Base-by-base conservation (phyloP, 345 rosid species). In the Citrus hindsii region DNA sequence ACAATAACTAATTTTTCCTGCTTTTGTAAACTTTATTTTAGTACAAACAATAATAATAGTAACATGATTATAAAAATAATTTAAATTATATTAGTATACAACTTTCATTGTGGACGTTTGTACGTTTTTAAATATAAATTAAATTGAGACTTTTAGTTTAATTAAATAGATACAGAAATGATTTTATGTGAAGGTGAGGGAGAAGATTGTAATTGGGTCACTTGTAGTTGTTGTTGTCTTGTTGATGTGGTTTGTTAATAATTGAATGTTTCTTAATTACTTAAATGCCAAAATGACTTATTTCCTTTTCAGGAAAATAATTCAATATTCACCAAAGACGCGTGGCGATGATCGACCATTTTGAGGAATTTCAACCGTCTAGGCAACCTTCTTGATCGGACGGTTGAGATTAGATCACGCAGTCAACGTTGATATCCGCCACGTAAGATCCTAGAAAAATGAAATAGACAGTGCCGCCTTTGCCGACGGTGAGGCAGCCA, bases 381-480 rank as follows among this genome's bases (percentile, higher is more conserved):
- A 1, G 86, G 87, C 58, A 85, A 88, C 87, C 65, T 58, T 18
- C 25, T 24, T 7, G 55, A 84, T 88, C 87, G 30, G 35, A 84
- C 85, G 89, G 87, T 8, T 30, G 22, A 62, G 21, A 55, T 53
- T 84, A 32, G 21, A 63, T 74, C 3, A 0, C 0, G 2, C 18
- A 2, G 79, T 79, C 85, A 82, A 76, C 62, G 35, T 32, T 37
- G 37, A 35, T 7, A 68, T 79, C 75, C 74, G 77, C 85, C 80
- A 73, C 83, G 81, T 82, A 22, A 67, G 79, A 28, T 40, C 27
- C 28, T 21, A 73, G 38, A 70, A 73, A 46, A 53, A 1, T 18
- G 42, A 81, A 81, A 68, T 58, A 16, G 84, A 81, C 79, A 83
- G 73, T 82, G 87, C 87, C 83, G 82, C 79, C 88, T 63, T 27